phyloP scores from a whole-genome alignment of 345 rosid species.

The Odontarrhena argentea region DNA sequence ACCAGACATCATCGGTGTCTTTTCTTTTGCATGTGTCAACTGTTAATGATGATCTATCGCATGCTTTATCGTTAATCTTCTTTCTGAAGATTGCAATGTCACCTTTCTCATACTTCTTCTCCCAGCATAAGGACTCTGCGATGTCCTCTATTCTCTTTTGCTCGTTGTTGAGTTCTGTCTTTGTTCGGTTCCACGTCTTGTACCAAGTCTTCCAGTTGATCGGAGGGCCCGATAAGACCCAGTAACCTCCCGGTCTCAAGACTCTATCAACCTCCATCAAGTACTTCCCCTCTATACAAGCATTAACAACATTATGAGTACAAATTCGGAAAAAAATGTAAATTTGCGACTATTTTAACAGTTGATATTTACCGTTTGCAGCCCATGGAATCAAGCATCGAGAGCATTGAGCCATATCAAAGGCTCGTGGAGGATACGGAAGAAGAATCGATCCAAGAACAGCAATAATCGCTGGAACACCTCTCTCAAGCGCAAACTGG shows the following conservation, averaged over 20 bases:
- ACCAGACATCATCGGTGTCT: slow-evolving; percentile 77
- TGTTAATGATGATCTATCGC: slow-evolving; percentile 48
- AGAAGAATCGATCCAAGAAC: slow-evolving; percentile 88
- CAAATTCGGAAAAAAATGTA: not conserved
- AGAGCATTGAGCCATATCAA: slow-evolving; percentile 99
- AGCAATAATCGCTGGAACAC: slow-evolving; percentile 87
- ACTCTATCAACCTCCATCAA: slow-evolving; percentile 97
- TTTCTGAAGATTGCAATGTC: slow-evolving; percentile 86
- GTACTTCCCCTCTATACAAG: slow-evolving; percentile 70
- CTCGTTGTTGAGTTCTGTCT: slow-evolving; percentile 78
- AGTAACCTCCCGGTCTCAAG: slow-evolving; percentile 96
- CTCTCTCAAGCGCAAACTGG: slow-evolving; percentile 99
- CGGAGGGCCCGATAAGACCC: slow-evolving; percentile 97
- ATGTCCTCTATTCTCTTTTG: slow-evolving; percentile 80
- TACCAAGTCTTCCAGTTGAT: slow-evolving; percentile 93
- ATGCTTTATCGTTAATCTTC: slow-evolving; percentile 62
- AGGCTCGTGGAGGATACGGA: slow-evolving; percentile 92
- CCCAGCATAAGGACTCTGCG: slow-evolving; percentile 92
- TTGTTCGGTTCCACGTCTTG: slow-evolving; percentile 84
- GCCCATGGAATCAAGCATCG: slow-evolving; percentile 96
- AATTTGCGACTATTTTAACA: not conserved
- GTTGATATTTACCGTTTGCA: slow-evolving; percentile 58
- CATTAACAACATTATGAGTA: slow-evolving; percentile 25
- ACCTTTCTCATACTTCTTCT: slow-evolving; percentile 97
- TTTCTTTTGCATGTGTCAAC: slow-evolving; percentile 53